Evolutionary conservation across 2,329 filamentous ascomycete genomes (phyloP), one percentile per base, ranked within the genome.

Genomic region (Colletotrichum truncatum): DNA sequence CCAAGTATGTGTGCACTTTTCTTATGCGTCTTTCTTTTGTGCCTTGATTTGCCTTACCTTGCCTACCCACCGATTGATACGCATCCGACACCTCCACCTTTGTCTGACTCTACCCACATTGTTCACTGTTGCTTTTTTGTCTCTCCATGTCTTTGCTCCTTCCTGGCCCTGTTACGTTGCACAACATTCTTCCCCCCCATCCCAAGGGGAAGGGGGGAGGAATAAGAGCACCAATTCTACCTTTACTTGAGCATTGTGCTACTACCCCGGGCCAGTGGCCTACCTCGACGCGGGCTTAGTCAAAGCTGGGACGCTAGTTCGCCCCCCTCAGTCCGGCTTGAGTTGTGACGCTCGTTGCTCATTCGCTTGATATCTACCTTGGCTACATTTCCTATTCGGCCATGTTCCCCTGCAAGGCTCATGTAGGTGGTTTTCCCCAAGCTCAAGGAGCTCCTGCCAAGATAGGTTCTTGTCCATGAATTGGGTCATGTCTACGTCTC

Each of bases 11-110:
- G 67, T 58, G 38, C 45, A 43, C 28, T 54, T 32, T 56, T 63
- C 57, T 69, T 69, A 61, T 67, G 66, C 70, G 62, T 63, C 25
- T 67, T 68, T 71, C 66, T 55, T 38, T 18, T 55, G 69, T 71
- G 69, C 67, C 39, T 51, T 67, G 64, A 68, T 54, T 69, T 69
- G 67, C 68, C 26, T 72, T 69, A 34, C 45, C 56, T 25, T 51
- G 41, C 54, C 54, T 38, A 21, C 36, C 21, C 18, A 43, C 36
- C 18, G 16, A 34, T 34, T 18, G 6, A 49, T 49, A 30, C 28
- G 46, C n/a, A 21, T 32, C 10, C 46, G 51, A 56, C 28, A 36
- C 43, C 41, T 63, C 9, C 34, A 11, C 25, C 46, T 26, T 38
- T 10, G 55, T 39, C 16, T 46, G 39, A 39, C 25, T 34, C 38